Percentiles rank a stretch among this genome's conserved stretches.
These are phyloP conservation scores for Willaertia magna DNA, from an alignment of 208 protist species.

Conservation along the genomic window DNA sequence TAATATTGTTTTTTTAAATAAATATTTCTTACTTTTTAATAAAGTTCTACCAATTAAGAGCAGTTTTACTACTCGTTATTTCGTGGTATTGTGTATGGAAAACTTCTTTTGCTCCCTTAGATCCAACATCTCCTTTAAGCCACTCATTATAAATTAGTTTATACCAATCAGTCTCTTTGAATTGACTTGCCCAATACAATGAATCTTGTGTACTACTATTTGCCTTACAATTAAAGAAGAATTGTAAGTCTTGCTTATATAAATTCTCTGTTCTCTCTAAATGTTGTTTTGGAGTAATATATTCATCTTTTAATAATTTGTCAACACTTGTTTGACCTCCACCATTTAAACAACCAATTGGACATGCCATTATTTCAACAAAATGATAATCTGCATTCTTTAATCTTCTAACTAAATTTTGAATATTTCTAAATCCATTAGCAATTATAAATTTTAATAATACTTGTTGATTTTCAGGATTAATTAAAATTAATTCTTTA, in stretches of 20 bases:
- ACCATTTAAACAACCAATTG: conserved; percentile 88
- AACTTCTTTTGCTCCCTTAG: not conserved
- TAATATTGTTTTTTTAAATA: too few species aligned
- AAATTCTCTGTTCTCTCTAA: not conserved
- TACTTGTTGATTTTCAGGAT: conserved; percentile 14
- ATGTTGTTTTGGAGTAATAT: not conserved
- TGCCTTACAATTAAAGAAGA: not conserved
- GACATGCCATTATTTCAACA: conserved; percentile 95
- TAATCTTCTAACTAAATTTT: conserved; percentile 84
- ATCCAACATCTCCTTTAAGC: not conserved
- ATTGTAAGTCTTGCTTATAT: not conserved
- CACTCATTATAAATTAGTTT: not conserved
- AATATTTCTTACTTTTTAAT: too few species aligned
- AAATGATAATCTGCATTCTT: conserved; percentile 63
- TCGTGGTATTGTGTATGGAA: not conserved
- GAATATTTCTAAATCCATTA: conserved; percentile 95
- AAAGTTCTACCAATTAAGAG: not conserved
- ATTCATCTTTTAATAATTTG: not conserved
- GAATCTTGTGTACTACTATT: not conserved
- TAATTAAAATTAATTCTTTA: conserved; percentile 30
- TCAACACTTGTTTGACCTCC: conserved; percentile 66
- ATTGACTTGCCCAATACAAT: too few species aligned
- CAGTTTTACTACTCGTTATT: not conserved
- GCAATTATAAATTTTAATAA: conserved; percentile 58
- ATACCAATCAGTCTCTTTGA: too few species aligned